Evolutionary conservation across 2,329 filamentous ascomycete genomes (phyloP), one percentile per base, ranked within the genome.

Genomic region (Aspergillus uvarum): DNA sequence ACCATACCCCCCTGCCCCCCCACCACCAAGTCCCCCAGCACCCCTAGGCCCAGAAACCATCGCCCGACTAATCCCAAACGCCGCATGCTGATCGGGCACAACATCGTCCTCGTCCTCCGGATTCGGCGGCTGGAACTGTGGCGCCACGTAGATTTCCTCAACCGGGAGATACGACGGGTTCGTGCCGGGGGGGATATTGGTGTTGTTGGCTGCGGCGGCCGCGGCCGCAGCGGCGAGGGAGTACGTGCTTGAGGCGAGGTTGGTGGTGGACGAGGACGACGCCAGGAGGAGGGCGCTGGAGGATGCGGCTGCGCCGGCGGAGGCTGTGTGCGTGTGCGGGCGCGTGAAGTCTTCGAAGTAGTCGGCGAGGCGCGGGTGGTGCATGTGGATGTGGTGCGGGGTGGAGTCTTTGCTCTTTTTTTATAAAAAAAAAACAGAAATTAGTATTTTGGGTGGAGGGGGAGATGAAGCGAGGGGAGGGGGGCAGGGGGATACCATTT

Each of bases 71-170:
- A 89, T 89, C 1, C 86, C 86, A 74, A 88, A 89, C 2, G 85
- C 86, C 0, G 86, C 86, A 72, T 88, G 86, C 72, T 88, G 85
- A 65, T 88, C 85, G 0, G 86, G 86, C 14, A 88, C 85, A 2
- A 88, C 83, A 65, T 88, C 86, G 62, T 88, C 86, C 70, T 89
- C 85, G 63, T 88, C 86, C 69, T 88, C 86, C 0, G 86, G 86
- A 63, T 88, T 88, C 14, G 85, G 73, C 0, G 86, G 86, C 68
- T 87, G 84, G 59, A 86, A 82, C 59, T 87, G 82, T 16, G 83
- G 81, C 6, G 82, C 77, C 2, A 89, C 81, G 66, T 84, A 82
- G 69, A 89, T 87, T 51, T 86, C 83, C 70, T 89, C 86, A 57
- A 81, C 75, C n/a, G 81, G 80, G 7, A 82, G 72, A 69, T 76